Evolutionary conservation across 805 yeast species (phyloP).

Genomic region (Kuraishia capsulata): DNA sequence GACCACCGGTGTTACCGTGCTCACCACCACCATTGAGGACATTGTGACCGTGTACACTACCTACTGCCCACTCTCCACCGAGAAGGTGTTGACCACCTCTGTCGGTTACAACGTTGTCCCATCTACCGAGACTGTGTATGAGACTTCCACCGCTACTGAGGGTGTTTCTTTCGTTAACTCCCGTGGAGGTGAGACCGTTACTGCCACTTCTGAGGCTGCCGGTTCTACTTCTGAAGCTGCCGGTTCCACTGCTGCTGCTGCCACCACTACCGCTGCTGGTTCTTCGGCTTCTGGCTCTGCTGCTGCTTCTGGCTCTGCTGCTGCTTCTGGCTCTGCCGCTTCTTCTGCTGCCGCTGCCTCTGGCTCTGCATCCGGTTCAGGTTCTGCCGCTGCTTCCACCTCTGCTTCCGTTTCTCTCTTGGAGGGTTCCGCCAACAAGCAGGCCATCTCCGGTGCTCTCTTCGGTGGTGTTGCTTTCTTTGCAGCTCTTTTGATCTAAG

Average conservation of each 20-base stretch:
- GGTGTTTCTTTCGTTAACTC: slow-evolving; percentile 1
- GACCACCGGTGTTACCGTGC: slow-evolving; percentile 15
- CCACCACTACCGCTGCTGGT: slow-evolving; percentile 18
- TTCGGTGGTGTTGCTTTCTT: slow-evolving; percentile 13
- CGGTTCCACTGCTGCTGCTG: slow-evolving; percentile 22
- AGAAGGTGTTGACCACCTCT: not conserved
- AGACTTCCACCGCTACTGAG: slow-evolving; percentile 1
- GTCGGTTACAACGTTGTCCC: slow-evolving; percentile 1
- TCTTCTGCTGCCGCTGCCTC: slow-evolving; percentile 9
- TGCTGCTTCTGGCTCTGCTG: slow-evolving; percentile 11
- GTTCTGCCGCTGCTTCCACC: slow-evolving; percentile 6
- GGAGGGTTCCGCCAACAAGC: slow-evolving; percentile 14
- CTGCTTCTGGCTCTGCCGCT: slow-evolving; percentile 4
- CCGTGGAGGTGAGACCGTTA: not conserved
- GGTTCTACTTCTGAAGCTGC: slow-evolving; percentile 11
- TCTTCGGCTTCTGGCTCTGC: slow-evolving; percentile 13
- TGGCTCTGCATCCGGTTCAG: slow-evolving; percentile 7
- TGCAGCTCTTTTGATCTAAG: slow-evolving; percentile 14
- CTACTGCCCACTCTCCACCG: slow-evolving; percentile 13
- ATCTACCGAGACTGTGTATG: slow-evolving; percentile 4
- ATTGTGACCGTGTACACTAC: slow-evolving; percentile 15
- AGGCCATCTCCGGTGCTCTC: slow-evolving; percentile 13
- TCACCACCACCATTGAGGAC: slow-evolving; percentile 15
- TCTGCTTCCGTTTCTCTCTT: slow-evolving; percentile 10
- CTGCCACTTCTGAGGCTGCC: slow-evolving; percentile 2